Base-by-base conservation (phyloP, 2,329 filamentous ascomycete species). In the Chaetomiaceae sp. region DNA sequence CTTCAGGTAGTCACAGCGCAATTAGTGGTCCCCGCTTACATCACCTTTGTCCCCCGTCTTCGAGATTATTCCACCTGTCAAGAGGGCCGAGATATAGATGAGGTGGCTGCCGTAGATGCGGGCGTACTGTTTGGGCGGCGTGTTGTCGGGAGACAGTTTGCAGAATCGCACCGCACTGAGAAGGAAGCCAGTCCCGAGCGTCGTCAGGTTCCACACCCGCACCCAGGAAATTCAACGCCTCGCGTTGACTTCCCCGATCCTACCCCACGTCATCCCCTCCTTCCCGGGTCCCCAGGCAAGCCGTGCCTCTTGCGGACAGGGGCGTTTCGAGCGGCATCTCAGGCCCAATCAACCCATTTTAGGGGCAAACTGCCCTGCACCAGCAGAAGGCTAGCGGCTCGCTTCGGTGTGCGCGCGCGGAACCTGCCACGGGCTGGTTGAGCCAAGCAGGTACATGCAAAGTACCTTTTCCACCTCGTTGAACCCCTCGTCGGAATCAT, bases 401-500 rank as follows among this genome's bases (percentile, higher is more conserved):
- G 50, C 51, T 48, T 52, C 55, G 49, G 48, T 42, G 47, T 46
- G 33, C 43, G 17, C 23, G 27, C 30, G n/a, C n/a, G n/a, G n/a
- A 30, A 43, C 45, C 38, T 50, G 27, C 42, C 48, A 49, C 44
- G n/a, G 20, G 12, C 21, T 34, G 20, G 7, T n/a, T n/a, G n/a
- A n/a, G n/a, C n/a, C n/a, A n/a, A n/a, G n/a, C n/a, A n/a, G n/a
- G n/a, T n/a, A n/a, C n/a, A n/a, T n/a, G n/a, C n/a, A n/a, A n/a
- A 33, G 35, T 41, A 42, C 35, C 21, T 37, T 37, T 38, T 48
- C 44, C 38, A 41, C 30, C 31, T 47, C 51, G 35, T 52, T 45
- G 45, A 46, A 27, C 48, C 52, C 48, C 48, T 44, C 48, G 44
- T 45, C 40, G n/a, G n/a, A n/a, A n/a, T n/a, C n/a, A n/a, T n/a